Percentiles rank a stretch among this genome's conserved stretches.
Conservation (phyloP, 306 rosid genomes). For the Gynostemma pentaphyllum region DNA sequence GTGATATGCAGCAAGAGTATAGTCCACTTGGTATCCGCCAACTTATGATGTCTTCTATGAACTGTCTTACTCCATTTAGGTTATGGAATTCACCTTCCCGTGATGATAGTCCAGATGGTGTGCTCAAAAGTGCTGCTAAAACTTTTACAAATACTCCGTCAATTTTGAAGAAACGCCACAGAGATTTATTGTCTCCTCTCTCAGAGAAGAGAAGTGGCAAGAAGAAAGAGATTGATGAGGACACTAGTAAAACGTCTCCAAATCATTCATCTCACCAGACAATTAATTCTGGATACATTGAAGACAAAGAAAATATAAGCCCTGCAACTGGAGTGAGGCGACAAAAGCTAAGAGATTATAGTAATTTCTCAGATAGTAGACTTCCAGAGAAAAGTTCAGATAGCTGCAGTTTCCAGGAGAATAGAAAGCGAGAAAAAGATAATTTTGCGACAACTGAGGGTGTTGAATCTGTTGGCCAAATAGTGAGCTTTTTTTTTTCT, state of each 20-base stretch:
- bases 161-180: conserved; percentile 76
- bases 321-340: conserved; percentile 16
- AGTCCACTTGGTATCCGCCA: conserved; percentile 98
- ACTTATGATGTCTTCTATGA: conserved; percentile 82
- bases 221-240: conserved; percentile 62
- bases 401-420: conserved; percentile 27
- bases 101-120: conserved; percentile 66
- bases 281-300: conserved; percentile 19
- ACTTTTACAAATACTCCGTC: conserved; percentile 80
- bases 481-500: conserved; percentile 27
- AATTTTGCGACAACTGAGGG: conserved; percentile 23
- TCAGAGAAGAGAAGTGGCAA: conserved; percentile 76
- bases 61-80: conserved; percentile 81
- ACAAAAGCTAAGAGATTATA: conserved; percentile 19
- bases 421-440: conserved; percentile 21
- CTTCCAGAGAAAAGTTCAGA: conserved; percentile 18
- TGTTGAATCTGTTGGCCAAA: conserved; percentile 20
- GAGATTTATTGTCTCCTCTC: conserved; percentile 75
- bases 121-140: conserved; percentile 85
- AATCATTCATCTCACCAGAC: conserved; percentile 28
- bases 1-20: conserved; percentile 90
- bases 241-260: conserved; percentile 21
- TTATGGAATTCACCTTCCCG: conserved; percentile 85
- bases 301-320: conserved; percentile 46
- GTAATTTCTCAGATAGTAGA: conserved; percentile 18